Conservation (phyloP, 768 basidiomycete genomes). For the Agrocybe praecox region DNA sequence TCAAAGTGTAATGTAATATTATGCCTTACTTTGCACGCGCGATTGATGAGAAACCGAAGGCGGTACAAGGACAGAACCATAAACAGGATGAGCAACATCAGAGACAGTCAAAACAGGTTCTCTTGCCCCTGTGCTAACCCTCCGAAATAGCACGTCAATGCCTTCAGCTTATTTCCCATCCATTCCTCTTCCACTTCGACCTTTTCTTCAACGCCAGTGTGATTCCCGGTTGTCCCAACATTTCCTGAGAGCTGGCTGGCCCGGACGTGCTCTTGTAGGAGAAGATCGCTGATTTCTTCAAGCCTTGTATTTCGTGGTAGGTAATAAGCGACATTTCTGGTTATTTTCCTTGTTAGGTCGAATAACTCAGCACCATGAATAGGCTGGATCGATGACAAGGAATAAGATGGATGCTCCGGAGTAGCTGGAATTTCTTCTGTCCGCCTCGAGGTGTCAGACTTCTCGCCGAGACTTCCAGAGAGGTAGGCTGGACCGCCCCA, state of each 20-base stretch:
- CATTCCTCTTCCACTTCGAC: constrained; percentile 96
- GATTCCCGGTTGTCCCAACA: background rate
- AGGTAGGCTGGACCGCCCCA: constrained; percentile 91
- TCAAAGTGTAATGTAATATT: background rate
- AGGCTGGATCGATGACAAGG: constrained; percentile 73
- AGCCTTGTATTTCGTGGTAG: constrained; percentile 82
- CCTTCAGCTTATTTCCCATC: constrained; percentile 94
- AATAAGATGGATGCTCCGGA: constrained; percentile 56
- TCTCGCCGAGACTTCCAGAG: constrained; percentile 30
- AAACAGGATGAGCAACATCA: background rate
- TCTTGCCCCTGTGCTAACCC: constrained; percentile 76
- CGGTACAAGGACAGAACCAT: background rate
- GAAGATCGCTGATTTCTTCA: constrained; percentile 61
- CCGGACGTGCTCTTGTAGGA: constrained; percentile 14
- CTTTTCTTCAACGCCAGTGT: constrained; percentile 39
- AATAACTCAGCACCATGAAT: constrained; percentile 87
- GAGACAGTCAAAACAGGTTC: constrained; percentile 45
- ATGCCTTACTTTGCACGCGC: background rate
- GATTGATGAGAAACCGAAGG: too few relatives aligned
- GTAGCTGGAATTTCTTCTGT: constrained; percentile 5
- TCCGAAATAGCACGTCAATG: constrained; percentile 93
- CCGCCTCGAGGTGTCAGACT: background rate
- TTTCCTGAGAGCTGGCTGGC: background rate
- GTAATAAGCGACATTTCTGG: constrained; percentile 86
- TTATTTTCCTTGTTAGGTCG: constrained; percentile 66